These are phyloP conservation scores for Cladorrhinum sp. DNA, from an alignment of 2,329 filamentous ascomycete species.

Conservation along the genomic window DNA sequence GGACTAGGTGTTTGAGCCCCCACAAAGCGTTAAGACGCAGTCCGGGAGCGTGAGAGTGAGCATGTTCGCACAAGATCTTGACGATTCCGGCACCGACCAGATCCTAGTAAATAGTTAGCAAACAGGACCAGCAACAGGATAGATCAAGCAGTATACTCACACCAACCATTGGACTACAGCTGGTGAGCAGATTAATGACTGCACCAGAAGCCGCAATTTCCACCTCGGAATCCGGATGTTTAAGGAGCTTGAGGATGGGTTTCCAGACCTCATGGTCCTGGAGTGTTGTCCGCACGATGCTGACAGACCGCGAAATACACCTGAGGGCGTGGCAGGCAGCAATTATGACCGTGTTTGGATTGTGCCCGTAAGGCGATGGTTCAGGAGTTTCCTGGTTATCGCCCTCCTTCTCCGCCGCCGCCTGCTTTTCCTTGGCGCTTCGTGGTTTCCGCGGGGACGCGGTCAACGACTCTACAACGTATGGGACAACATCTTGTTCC, in stretches of 20 bases:
- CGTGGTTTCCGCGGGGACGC: constrained; percentile 53
- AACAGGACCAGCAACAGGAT: not conserved
- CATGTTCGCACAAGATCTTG: constrained; percentile 75
- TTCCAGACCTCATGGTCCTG: constrained; percentile 80
- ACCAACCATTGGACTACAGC: constrained; percentile 88
- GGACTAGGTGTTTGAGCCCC: constrained; percentile 88
- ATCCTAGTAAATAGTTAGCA: constrained; percentile 46
- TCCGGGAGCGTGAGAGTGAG: constrained; percentile 74
- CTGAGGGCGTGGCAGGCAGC: constrained; percentile 81
- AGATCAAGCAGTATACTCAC: constrained; percentile 48
- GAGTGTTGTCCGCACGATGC: constrained; percentile 77
- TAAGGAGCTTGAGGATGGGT: constrained; percentile 73
- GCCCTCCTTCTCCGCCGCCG: constrained; percentile 33
- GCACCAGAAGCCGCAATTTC: constrained; percentile 82
- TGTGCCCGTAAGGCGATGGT: constrained; percentile 56
- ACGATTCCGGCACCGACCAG: constrained; percentile 73
- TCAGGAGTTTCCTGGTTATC: constrained; percentile 19
- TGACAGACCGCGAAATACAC: constrained; percentile 80
- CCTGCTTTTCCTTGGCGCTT: constrained; percentile 40
- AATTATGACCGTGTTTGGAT: constrained; percentile 73
- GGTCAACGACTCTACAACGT: constrained; percentile 76
- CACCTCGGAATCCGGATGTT: constrained; percentile 71
- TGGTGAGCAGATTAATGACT: constrained; percentile 79
- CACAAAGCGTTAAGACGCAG: constrained; percentile 84
- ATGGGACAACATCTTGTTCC: constrained; percentile 74